Evolutionary conservation across 768 basidiomycete species (phyloP).

Genomic region (Tulasnella sp.): DNA sequence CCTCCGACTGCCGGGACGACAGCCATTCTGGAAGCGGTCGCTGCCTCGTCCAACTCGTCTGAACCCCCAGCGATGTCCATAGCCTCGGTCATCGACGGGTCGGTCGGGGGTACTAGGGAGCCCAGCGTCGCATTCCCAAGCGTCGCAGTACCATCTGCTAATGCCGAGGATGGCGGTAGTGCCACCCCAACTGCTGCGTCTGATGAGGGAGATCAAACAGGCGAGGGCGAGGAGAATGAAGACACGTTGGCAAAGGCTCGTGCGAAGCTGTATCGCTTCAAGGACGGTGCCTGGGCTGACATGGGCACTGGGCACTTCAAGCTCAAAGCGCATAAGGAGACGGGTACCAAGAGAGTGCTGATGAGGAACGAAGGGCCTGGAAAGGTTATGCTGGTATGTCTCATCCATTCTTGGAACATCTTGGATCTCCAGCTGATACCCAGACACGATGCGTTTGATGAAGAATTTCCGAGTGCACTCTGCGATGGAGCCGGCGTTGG

Average conservation of each 20-base stretch:
- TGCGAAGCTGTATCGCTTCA: conserved; percentile 9
- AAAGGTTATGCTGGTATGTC: conserved; percentile 11
- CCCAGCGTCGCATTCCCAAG: background rate
- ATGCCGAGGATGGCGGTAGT: too few species aligned
- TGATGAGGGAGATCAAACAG: background rate
- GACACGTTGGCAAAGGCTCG: background rate
- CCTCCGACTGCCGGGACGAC: conserved; percentile 3
- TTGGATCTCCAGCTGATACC: background rate
- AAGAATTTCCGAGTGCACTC: conserved; percentile 11
- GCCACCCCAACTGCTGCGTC: background rate
- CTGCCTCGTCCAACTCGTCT: background rate
- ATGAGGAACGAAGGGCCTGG: conserved; percentile 2
- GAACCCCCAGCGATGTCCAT: background rate
- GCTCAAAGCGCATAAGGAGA: conserved; percentile 15
- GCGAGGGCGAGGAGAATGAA: conserved; percentile 17
- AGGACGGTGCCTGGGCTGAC: conserved; percentile 10
- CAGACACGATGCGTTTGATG: background rate
- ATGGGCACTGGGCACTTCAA: conserved; percentile 14
- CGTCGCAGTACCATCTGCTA: background rate
- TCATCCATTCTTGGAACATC: background rate
- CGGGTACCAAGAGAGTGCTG: conserved; percentile 13
- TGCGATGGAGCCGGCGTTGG: background rate
- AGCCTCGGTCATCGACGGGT: background rate
- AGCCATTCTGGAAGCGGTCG: conserved; percentile 1
- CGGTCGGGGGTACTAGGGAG: too few species aligned